Evolutionary conservation across 225 moss, liverwort and hornwort genomes (phyloP).

Genomic region (Asterella californica): DNA sequence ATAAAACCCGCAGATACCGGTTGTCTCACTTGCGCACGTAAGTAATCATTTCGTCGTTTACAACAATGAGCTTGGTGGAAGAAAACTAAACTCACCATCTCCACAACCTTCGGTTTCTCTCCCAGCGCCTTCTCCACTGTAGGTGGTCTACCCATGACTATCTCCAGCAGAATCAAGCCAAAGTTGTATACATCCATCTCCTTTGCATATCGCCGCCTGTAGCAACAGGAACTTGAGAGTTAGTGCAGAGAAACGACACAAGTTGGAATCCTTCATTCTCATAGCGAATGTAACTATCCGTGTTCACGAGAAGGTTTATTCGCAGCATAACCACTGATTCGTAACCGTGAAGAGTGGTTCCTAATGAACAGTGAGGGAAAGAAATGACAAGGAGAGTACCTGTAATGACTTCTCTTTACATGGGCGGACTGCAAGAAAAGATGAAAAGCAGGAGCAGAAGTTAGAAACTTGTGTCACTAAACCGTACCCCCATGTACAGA

Average conservation of each 20-base stretch:
- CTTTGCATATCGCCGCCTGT: conserved; percentile 77
- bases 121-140: conserved; percentile 65
- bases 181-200: conserved; percentile 93
- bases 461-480: neutral
- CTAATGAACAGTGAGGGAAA: neutral
- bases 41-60: neutral
- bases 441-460: neutral
- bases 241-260: neutral
- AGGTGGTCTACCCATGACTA: conserved; percentile 88
- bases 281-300: neutral
- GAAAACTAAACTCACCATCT: conserved; percentile 34
- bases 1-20: neutral
- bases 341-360: no score
- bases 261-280: neutral
- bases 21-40: neutral
- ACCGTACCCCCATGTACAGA: neutral
- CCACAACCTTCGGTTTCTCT: conserved; percentile 42
- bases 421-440: conserved; percentile 30
- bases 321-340: neutral
- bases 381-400: conserved; percentile 8
- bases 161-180: conserved; percentile 83
- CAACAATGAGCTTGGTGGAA: neutral
- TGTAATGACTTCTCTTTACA: conserved; percentile 47
- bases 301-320: neutral
- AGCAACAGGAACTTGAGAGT: neutral